phyloP scores from a whole-genome alignment of 768 basidiomycete genomes.

The Gymnopilus junonius region DNA sequence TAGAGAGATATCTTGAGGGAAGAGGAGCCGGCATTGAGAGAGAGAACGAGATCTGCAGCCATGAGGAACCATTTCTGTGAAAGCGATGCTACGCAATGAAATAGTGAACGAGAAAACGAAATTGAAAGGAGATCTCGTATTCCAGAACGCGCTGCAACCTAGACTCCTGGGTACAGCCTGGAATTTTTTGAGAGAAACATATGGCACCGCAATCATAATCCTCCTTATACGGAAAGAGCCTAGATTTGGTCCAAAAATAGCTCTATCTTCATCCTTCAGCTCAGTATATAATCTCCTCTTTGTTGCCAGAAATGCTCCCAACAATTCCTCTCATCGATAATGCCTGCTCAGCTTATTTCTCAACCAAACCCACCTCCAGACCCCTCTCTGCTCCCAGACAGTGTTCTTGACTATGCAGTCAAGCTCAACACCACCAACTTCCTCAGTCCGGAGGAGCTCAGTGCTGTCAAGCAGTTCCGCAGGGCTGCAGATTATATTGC shows the following conservation, averaged over 20 bases:
- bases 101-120: neutral
- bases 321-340: slow-evolving; percentile 8
- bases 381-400: slow-evolving; percentile 66
- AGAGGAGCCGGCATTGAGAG: slow-evolving; percentile 83
- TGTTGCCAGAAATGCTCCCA: slow-evolving; percentile 3
- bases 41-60: slow-evolving; percentile 50
- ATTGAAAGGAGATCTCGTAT: neutral
- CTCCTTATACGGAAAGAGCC: neutral
- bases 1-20: slow-evolving; percentile 86
- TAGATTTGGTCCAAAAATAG: slow-evolving; percentile 7
- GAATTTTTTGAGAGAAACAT: slow-evolving; percentile 1
- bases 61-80: neutral
- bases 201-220: neutral
- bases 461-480: slow-evolving; percentile 55
- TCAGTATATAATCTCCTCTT: neutral
- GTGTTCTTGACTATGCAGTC: slow-evolving; percentile 53
- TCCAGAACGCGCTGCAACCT: slow-evolving; percentile 5
- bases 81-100: neutral
- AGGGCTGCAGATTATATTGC: slow-evolving; percentile 73
- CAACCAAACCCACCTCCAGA: slow-evolving; percentile 74
- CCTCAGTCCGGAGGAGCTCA: slow-evolving; percentile 55
- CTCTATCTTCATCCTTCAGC: neutral
- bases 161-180: slow-evolving; percentile 1
- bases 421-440: slow-evolving; percentile 49
- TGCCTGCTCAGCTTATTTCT: slow-evolving; percentile 64